Conservation (phyloP, 768 basidiomycete genomes). For the Suillus ampliporus region DNA sequence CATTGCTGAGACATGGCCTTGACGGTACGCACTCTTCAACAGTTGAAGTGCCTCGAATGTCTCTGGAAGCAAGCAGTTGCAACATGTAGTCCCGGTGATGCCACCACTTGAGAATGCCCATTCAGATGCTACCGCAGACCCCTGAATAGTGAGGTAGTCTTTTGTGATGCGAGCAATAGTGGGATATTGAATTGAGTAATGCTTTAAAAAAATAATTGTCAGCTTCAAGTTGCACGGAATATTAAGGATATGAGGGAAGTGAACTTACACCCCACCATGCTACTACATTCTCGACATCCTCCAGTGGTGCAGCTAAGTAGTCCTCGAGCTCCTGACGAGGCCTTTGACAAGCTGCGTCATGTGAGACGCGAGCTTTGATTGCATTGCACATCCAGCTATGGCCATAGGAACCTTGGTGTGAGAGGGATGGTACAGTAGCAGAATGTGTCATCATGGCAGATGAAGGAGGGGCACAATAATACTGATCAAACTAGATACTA, state of each 20-base stretch:
- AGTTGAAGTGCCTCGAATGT: slow-evolving; percentile 8
- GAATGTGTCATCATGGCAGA: not conserved
- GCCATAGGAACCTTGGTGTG: not conserved
- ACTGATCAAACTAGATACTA: slow-evolving; percentile 4
- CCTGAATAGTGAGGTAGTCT: slow-evolving; percentile 30
- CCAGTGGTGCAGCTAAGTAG: slow-evolving; percentile 8
- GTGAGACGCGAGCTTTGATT: slow-evolving; percentile 1
- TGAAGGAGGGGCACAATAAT: not conserved
- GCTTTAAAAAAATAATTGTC: slow-evolving; percentile 15
- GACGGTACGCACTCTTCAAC: slow-evolving; percentile 2
- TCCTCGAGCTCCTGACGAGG: slow-evolving; percentile 1
- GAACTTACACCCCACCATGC: slow-evolving; percentile 9
- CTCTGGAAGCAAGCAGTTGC: slow-evolving; percentile 7
- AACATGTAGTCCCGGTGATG: not conserved
- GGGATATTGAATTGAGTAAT: slow-evolving; percentile 12
- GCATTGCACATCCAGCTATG: not conserved
- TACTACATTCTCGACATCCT: slow-evolving; percentile 7
- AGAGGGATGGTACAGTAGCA: not conserved
- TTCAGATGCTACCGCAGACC: slow-evolving; percentile 34
- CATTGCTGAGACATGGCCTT: slow-evolving; percentile 3
- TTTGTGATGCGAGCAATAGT: slow-evolving; percentile 2
- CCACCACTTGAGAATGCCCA: slow-evolving; percentile 26
- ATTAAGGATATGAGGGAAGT: slow-evolving; percentile 1
- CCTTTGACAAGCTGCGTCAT: not conserved
- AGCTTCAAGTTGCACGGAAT: not conserved